Evolutionary conservation across 2,329 filamentous ascomycete species (phyloP).

Genomic region (Apiospora rasikravindrae): DNA sequence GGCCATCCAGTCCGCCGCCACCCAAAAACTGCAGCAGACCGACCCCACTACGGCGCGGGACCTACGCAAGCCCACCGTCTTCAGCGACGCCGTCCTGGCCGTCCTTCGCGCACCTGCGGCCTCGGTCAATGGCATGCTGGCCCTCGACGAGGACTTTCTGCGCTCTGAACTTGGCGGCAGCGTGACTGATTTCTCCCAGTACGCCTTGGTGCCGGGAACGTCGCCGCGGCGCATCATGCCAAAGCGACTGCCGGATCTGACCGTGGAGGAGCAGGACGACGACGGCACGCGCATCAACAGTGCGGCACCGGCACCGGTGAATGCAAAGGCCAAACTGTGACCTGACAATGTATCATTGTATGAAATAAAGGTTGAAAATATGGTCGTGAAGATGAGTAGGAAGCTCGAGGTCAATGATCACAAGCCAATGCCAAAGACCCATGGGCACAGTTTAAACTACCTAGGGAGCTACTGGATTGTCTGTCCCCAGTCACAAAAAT

Average conservation of each 20-base stretch:
- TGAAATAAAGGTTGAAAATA: background rate
- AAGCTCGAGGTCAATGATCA: background rate
- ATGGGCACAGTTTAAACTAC: background rate
- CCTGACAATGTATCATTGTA: background rate
- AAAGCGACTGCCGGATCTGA: conserved; percentile 67
- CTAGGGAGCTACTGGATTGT: background rate
- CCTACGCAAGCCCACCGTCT: conserved; percentile 74
- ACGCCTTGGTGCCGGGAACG: conserved; percentile 56
- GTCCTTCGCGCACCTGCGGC: conserved; percentile 65
- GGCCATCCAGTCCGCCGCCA: conserved; percentile 78
- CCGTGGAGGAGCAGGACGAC: conserved; percentile 79
- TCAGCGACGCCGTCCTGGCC: conserved; percentile 78
- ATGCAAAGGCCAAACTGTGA: conserved; percentile 45
- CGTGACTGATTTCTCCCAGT: conserved; percentile 74
- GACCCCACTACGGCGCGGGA: conserved; percentile 58
- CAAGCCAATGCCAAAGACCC: background rate
- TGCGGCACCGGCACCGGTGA: conserved; percentile 42
- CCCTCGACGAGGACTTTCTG: conserved; percentile 83
- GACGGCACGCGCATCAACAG: conserved; percentile 78
- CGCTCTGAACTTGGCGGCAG: conserved; percentile 58
- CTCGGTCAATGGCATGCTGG: conserved; percentile 72
- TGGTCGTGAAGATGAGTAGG: background rate
- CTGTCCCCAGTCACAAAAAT: background rate
- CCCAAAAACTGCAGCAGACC: conserved; percentile 54
- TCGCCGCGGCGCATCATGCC: conserved; percentile 81